Evolutionary conservation across 441 rosid species (phyloP).

Genomic region (Gossypium davidsonii): DNA sequence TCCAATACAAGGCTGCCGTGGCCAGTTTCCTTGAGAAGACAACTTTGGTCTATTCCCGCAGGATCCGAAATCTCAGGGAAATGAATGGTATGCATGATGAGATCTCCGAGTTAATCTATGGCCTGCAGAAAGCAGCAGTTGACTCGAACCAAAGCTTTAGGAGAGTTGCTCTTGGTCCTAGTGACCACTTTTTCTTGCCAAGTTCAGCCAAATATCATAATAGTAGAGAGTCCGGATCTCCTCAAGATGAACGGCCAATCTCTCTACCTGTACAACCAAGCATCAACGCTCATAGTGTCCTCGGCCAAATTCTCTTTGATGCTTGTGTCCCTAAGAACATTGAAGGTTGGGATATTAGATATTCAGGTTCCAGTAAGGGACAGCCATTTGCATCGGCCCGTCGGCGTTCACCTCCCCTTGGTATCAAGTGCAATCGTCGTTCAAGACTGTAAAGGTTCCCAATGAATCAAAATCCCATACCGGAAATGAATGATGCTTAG

Average conservation of each 20-base stretch:
- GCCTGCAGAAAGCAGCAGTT: slow-evolving; percentile 83
- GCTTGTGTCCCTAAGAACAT: slow-evolving; percentile 80
- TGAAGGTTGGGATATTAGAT: slow-evolving; percentile 94
- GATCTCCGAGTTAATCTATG: slow-evolving; percentile 70
- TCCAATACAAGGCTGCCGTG: slow-evolving; percentile 67
- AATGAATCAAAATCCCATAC: background rate
- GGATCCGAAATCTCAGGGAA: slow-evolving; percentile 56
- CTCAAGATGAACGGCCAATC: slow-evolving; percentile 41
- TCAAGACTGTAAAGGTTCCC: slow-evolving; percentile 50
- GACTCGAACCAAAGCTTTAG: slow-evolving; percentile 78
- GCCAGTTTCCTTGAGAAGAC: slow-evolving; percentile 64
- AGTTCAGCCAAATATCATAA: slow-evolving; percentile 46
- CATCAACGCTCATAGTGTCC: slow-evolving; percentile 73
- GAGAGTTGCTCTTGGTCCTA: slow-evolving; percentile 71
- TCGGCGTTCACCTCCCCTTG: slow-evolving; percentile 41
- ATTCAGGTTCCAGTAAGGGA: slow-evolving; percentile 56
- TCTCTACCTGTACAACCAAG: slow-evolving; percentile 43
- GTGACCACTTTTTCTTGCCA: slow-evolving; percentile 78
- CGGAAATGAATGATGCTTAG: background rate
- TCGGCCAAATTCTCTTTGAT: slow-evolving; percentile 80
- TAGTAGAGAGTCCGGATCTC: slow-evolving; percentile 32
- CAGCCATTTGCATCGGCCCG: slow-evolving; percentile 59
- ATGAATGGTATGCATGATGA: slow-evolving; percentile 53
- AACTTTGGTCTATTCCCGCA: slow-evolving; percentile 40
- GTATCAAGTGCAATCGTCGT: slow-evolving; percentile 46